These are phyloP conservation scores for Tremella mesenterica DNA, from an alignment of 768 basidiomycete species.

Conservation along the genomic window DNA sequence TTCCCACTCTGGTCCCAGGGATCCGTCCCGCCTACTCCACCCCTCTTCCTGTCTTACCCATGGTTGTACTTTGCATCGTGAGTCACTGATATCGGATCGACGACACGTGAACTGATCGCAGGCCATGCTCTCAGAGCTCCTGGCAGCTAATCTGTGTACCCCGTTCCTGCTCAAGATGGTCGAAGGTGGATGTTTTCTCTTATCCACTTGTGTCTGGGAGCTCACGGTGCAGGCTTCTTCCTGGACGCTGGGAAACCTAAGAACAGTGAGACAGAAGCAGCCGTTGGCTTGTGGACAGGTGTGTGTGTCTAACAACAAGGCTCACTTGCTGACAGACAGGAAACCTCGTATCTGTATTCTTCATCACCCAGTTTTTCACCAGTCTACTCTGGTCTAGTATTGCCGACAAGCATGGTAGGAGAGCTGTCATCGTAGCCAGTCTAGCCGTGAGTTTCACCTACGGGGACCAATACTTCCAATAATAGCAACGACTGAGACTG, in stretches of 20 bases:
- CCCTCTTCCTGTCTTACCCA: conserved; percentile 74
- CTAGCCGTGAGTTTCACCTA: conserved; percentile 49
- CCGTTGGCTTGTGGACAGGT: conserved; percentile 80
- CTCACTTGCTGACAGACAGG: conserved; percentile 66
- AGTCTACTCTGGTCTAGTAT: conserved; percentile 94
- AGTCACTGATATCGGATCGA: conserved; percentile 40
- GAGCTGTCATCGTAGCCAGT: conserved; percentile 73
- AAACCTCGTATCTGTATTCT: conserved; percentile 91
- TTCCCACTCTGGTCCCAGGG: conserved; percentile 39
- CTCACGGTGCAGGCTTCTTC: conserved; percentile 33
- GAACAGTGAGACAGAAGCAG: conserved; percentile 64
- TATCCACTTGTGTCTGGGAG: not conserved
- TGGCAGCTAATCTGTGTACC: conserved; percentile 83
- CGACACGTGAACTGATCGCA: conserved; percentile 36
- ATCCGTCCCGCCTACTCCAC: conserved; percentile 50
- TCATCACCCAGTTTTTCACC: conserved; percentile 91
- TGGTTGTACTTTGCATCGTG: conserved; percentile 87
- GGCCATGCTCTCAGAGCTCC: conserved; percentile 91
- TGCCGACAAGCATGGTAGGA: conserved; percentile 80
- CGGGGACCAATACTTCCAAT: too few relatives aligned
- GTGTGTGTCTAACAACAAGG: conserved; percentile 78
- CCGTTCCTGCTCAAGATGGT: conserved; percentile 95
- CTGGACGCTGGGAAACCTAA: conserved; percentile 47
- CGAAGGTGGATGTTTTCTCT: conserved; percentile 54
- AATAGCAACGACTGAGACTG: not conserved